phyloP scores from a whole-genome alignment of 352 stramenopile genomes.

The Phytophthora cactorum region DNA sequence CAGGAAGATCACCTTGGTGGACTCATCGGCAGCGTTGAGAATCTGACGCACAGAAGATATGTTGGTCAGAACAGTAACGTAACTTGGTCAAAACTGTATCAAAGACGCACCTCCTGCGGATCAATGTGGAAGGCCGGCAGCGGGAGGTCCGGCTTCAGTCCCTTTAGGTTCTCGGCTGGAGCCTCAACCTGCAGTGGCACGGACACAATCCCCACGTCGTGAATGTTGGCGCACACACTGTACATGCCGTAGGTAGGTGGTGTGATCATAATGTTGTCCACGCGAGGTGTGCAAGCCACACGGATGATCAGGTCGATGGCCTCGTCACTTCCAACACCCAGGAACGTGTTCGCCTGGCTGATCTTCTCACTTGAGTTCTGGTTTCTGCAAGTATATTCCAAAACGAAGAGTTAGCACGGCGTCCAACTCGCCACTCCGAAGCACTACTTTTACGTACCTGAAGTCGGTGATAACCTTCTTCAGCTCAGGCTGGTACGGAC shows the following conservation, averaged over 20 bases:
- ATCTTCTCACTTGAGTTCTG: slow-evolving; percentile 62
- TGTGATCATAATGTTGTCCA: slow-evolving; percentile 96
- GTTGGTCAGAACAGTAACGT: neutral
- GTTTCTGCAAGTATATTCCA: slow-evolving; percentile 44
- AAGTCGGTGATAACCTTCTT: slow-evolving; percentile 92
- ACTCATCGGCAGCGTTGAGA: slow-evolving; percentile 82
- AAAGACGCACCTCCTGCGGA: slow-evolving; percentile 53
- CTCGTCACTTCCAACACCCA: slow-evolving; percentile 98
- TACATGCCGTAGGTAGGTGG: slow-evolving; percentile 99
- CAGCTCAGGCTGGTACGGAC: slow-evolving; percentile 93
- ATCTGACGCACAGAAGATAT: slow-evolving; percentile 57
- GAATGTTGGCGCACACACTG: slow-evolving; percentile 98
- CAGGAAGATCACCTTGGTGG: slow-evolving; percentile 97
- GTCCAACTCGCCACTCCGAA: slow-evolving; percentile 2
- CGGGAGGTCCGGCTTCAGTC: slow-evolving; percentile 59
- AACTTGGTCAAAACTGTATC: neutral
- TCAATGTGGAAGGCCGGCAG: slow-evolving; percentile 87
- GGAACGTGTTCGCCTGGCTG: slow-evolving; percentile 94
- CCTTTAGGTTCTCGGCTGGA: slow-evolving; percentile 62
- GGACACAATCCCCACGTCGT: slow-evolving; percentile 95
- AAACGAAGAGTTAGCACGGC: neutral
- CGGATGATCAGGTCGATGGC: slow-evolving; percentile 98
- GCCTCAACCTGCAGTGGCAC: slow-evolving; percentile 90
- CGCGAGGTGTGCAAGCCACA: slow-evolving; percentile 94
- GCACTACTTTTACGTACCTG: slow-evolving; percentile 45